Conservation (phyloP, 176 grass and related monocot species). For the Triticum timopheevii region DNA sequence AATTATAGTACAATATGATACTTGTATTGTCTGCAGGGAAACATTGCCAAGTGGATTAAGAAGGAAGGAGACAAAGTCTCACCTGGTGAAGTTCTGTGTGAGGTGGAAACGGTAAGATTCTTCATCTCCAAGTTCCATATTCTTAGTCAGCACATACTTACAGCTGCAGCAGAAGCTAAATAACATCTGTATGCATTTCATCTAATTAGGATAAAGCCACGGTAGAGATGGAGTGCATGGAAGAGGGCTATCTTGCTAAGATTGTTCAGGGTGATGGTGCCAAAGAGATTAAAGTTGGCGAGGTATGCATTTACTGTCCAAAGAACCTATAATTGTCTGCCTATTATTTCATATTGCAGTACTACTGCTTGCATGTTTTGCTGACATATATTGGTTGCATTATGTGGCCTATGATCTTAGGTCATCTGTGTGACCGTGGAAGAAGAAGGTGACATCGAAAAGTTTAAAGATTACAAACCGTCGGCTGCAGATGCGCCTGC, state of each 20-base stretch:
- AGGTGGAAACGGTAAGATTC: conserved; percentile 90
- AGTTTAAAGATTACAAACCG: conserved; percentile 86
- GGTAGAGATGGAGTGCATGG: conserved; percentile 98
- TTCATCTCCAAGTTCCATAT: neutral
- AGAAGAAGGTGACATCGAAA: conserved; percentile 84
- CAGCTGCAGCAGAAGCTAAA: conserved; percentile 7
- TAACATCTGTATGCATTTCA: conserved; percentile 23
- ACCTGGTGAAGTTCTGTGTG: conserved; percentile 88
- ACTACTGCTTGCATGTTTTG: neutral
- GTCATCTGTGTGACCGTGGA: conserved; percentile 83
- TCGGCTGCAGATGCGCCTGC: conserved; percentile 55
- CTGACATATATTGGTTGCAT: neutral
- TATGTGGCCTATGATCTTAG: conserved; percentile 30
- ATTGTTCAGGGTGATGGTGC: conserved; percentile 90
- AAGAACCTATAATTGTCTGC: neutral
- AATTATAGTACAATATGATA: neutral
- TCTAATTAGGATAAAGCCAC: conserved; percentile 84
- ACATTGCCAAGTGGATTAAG: conserved; percentile 93
- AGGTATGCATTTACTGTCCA: conserved; percentile 47
- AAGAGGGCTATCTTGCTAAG: conserved; percentile 97
- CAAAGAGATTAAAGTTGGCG: conserved; percentile 97
- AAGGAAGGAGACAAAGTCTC: conserved; percentile 97
- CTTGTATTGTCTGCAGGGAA: conserved; percentile 64
- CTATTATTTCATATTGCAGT: neutral
- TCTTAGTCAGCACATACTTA: conserved; percentile 19